Evolutionary conservation across 495 filamentous ascomycete genomes (phyloP).

Genomic region (Platismatia glauca): DNA sequence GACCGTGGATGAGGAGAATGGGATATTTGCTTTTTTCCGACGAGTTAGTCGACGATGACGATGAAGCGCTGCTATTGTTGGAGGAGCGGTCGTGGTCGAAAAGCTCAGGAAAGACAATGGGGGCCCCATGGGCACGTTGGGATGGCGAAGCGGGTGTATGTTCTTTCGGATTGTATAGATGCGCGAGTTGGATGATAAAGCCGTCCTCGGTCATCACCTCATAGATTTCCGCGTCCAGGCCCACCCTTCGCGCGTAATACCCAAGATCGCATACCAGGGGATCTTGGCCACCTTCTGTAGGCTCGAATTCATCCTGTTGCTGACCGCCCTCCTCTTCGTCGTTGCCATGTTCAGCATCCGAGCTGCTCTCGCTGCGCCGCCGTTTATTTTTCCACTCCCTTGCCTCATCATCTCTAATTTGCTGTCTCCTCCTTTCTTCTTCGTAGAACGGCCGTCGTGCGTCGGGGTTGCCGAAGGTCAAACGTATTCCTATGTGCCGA

Average conservation of each 20-base stretch:
- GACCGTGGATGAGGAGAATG: constrained; percentile 78
- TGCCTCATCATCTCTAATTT: constrained; percentile 46
- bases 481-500: constrained; percentile 37
- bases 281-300: constrained; percentile 73
- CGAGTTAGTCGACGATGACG: not conserved
- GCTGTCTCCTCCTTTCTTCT: constrained; percentile 53
- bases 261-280: constrained; percentile 66
- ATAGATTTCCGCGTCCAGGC: constrained; percentile 75
- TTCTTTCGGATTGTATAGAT: constrained; percentile 79
- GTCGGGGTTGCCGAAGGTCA: constrained; percentile 50
- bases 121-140: constrained; percentile 24
- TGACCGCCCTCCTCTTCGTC: constrained; percentile 28
- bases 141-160: constrained; percentile 36
- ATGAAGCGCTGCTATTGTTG: not conserved
- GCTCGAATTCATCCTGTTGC: constrained; percentile 48
- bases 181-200: constrained; percentile 81
- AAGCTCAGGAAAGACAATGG: constrained; percentile 30
- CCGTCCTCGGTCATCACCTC: constrained; percentile 91
- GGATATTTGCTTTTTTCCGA: constrained; percentile 61
- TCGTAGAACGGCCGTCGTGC: constrained; percentile 55
- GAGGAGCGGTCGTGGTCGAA: not conserved
- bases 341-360: constrained; percentile 26
- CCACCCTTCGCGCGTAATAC: constrained; percentile 84
- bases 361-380: constrained; percentile 1
- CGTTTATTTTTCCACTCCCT: constrained; percentile 49